These are phyloP conservation scores for Vinca minor DNA, from an alignment of 257 asterid genomes.

Conservation along the genomic window DNA sequence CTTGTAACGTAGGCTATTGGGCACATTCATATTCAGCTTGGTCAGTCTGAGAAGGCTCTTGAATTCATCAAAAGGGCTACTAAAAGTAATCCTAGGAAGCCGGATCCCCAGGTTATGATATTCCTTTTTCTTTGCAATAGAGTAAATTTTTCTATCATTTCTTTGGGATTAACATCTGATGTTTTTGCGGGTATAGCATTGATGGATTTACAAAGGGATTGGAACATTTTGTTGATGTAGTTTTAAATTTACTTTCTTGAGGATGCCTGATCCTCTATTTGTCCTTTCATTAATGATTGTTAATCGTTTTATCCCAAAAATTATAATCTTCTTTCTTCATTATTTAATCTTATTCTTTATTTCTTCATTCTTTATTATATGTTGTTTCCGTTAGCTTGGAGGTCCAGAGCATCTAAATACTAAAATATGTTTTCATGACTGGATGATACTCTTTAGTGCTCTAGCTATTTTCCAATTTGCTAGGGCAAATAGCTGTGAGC, in stretches of 20 bases:
- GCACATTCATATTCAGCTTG: conserved; percentile 42
- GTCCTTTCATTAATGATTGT: neutral
- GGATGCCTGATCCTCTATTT: neutral
- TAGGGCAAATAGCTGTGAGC: too few relatives aligned
- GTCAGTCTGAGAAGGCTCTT: conserved; percentile 45
- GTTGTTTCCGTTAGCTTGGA: too few relatives aligned
- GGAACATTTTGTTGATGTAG: neutral
- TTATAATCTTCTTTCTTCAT: too few relatives aligned
- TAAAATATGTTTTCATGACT: too few relatives aligned
- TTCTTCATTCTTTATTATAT: too few relatives aligned
- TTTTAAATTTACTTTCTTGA: neutral
- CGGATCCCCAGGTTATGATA: conserved; percentile 87
- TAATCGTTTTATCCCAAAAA: too few relatives aligned
- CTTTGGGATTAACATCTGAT: neutral
- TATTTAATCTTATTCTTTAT: too few relatives aligned
- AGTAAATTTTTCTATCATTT: neutral
- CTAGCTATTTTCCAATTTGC: too few relatives aligned
- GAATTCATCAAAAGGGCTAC: conserved; percentile 70
- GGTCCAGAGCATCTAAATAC: too few relatives aligned
- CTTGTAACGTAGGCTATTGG: conserved; percentile 33
- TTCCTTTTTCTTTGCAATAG: neutral
- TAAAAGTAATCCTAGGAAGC: conserved; percentile 84
- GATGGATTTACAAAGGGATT: neutral
- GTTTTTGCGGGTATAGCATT: neutral
- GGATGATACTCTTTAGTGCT: too few relatives aligned